phyloP scores from a whole-genome alignment of 2,329 filamentous ascomycete genomes.

The Colletotrichum spaethianum region DNA sequence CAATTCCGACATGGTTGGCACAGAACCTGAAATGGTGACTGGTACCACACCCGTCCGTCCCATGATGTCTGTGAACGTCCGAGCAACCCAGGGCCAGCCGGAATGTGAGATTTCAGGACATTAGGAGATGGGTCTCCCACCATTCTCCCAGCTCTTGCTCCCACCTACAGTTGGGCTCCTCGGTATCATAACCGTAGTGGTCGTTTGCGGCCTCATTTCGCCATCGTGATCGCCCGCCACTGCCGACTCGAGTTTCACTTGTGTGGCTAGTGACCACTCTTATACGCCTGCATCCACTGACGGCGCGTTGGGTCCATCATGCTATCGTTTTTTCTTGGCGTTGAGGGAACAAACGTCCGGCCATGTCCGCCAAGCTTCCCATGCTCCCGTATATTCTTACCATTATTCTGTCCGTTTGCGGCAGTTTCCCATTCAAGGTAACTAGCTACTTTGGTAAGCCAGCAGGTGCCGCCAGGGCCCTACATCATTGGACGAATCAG shows the following conservation, averaged over 20 bases:
- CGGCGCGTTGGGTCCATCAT: neutral
- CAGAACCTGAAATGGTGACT: neutral
- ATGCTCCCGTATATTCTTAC: neutral
- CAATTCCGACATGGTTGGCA: neutral
- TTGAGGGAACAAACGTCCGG: neutral
- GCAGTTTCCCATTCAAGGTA: neutral
- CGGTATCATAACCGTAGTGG: neutral
- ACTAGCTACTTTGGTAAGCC: neutral
- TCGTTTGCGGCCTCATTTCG: conserved; percentile 15
- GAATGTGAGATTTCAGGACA: conserved; percentile 27
- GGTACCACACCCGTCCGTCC: neutral
- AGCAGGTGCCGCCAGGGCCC: neutral
- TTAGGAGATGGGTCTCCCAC: conserved; percentile 1
- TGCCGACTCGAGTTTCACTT: conserved; percentile 4
- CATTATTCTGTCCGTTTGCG: conserved; percentile 22
- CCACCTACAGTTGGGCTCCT: neutral
- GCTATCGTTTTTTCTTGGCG: neutral
- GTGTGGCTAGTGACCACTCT: conserved; percentile 1
- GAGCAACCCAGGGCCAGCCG: conserved; percentile 15
- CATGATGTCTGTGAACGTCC: conserved; percentile 35
- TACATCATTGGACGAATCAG: conserved; percentile 10
- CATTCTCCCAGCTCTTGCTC: neutral
- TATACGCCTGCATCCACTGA: neutral
- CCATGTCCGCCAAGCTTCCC: neutral
- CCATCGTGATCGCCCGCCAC: conserved; percentile 8